Evolutionary conservation across 169 alveolate genomes (phyloP).

Genomic region (Eimeria zaria): DNA sequence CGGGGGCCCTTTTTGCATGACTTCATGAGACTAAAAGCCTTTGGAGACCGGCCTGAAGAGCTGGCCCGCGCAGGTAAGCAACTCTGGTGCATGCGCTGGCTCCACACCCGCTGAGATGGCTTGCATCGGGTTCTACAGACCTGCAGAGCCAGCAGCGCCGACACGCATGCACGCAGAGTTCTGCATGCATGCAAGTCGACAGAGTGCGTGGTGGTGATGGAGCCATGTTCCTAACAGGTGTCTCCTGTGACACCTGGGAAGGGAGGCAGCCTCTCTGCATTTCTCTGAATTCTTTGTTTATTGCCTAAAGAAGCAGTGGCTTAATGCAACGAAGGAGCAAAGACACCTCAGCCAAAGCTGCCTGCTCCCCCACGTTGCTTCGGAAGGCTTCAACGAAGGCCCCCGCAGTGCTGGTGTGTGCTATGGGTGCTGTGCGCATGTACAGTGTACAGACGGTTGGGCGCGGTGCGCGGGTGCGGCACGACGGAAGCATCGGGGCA

Average conservation of each 20-base stretch:
- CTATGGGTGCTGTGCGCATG: neutral
- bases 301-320: neutral
- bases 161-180: no score
- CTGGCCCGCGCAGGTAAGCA: slow-evolving; percentile 48
- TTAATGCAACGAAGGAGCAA: neutral
- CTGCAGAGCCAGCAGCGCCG: neutral
- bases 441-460: slow-evolving; percentile 77
- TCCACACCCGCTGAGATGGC: neutral
- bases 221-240: neutral
- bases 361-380: neutral
- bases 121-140: neutral
- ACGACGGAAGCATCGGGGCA: neutral
- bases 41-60: slow-evolving; percentile 29
- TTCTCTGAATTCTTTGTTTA: neutral
- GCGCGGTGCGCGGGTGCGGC: neutral
- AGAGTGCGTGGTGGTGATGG: neutral
- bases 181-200: neutral
- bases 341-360: neutral
- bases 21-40: slow-evolving; percentile 18
- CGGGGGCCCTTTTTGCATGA: slow-evolving; percentile 28
- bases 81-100: neutral
- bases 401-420: neutral
- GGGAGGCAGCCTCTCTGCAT: neutral
- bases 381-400: neutral
- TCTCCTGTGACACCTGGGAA: neutral